These are phyloP conservation scores for Trichothecium roseum DNA, from an alignment of 2,329 filamentous ascomycete genomes.

Conservation along the genomic window DNA sequence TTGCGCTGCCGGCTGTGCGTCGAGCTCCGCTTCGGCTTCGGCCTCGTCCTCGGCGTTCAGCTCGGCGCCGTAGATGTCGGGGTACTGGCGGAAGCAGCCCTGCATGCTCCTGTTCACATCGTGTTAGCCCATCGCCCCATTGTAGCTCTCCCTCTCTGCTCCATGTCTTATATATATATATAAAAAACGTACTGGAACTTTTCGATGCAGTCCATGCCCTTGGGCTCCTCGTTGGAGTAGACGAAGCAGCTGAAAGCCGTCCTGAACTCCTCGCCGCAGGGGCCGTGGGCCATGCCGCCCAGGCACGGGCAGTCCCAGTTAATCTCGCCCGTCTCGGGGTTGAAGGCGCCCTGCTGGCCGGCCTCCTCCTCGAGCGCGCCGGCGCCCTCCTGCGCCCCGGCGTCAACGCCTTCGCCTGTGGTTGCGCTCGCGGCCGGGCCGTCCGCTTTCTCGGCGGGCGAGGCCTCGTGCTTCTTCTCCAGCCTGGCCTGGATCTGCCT, in stretches of 20 bases:
- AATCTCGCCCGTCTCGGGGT: slow-evolving; percentile 97
- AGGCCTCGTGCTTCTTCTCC: slow-evolving; percentile 13
- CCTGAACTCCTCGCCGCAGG: slow-evolving; percentile 92
- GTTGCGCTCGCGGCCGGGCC: slow-evolving; percentile 12
- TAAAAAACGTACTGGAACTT: slow-evolving; percentile 76
- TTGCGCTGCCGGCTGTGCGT: slow-evolving; percentile 8
- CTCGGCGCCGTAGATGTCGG: slow-evolving; percentile 86
- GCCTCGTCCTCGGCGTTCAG: slow-evolving; percentile 61
- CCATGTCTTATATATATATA: too few species aligned
- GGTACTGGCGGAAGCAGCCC: slow-evolving; percentile 87
- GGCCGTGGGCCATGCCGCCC: slow-evolving; percentile 92
- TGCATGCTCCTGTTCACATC: slow-evolving; percentile 70
- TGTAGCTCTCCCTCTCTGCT: too few species aligned
- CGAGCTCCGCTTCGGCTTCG: slow-evolving; percentile 12
- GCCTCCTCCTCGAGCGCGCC: slow-evolving; percentile 68
- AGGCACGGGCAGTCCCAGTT: slow-evolving; percentile 99
- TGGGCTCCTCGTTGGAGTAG: slow-evolving; percentile 87
- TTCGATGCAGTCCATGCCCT: slow-evolving; percentile 95
- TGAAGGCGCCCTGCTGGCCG: slow-evolving; percentile 82
- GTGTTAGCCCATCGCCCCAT: too few species aligned
- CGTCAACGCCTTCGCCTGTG: slow-evolving; percentile 6
- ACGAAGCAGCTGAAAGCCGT: slow-evolving; percentile 97
- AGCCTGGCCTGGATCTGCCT: slow-evolving; percentile 28
- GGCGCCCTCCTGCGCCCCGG: slow-evolving; percentile 16
- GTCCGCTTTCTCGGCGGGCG: slow-evolving; percentile 7